A percentile compares a stretch with the other conserved stretches of the same genome.
These are phyloP conservation scores for Diplogelasinospora grovesii DNA, from an alignment of 495 filamentous ascomycete genomes.

Conservation along the genomic window DNA sequence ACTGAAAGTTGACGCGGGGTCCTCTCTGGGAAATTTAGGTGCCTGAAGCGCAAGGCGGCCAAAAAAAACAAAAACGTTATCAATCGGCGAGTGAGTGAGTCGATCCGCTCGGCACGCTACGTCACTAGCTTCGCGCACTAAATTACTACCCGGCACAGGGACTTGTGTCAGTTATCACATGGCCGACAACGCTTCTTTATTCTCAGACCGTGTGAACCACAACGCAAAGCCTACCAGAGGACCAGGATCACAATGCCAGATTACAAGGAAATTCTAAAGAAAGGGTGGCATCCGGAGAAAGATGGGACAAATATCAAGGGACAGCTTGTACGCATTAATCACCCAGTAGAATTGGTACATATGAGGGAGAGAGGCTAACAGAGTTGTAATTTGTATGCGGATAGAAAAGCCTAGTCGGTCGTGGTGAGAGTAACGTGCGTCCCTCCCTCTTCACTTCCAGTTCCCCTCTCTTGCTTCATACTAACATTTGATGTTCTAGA, in stretches of 20 bases:
- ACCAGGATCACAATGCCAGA: constrained; percentile 3
- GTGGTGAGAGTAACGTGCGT: constrained; percentile 26
- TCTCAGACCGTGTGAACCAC: neutral
- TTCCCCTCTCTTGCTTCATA: too few relatives aligned
- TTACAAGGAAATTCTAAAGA: constrained; percentile 37
- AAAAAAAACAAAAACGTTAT: neutral
- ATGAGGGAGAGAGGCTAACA: too few relatives aligned
- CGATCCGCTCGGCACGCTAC: too few relatives aligned
- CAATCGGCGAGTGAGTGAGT: too few relatives aligned
- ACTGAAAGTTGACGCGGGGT: constrained; percentile 1
- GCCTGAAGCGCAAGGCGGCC: constrained; percentile 23
- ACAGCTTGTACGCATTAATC: constrained; percentile 29
- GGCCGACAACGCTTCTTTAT: too few relatives aligned
- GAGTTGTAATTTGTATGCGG: too few relatives aligned
- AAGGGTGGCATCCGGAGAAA: constrained; percentile 39
- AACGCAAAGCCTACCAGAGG: too few relatives aligned
- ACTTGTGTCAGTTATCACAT: too few relatives aligned
- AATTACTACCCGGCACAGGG: too few relatives aligned
- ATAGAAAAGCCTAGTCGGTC: constrained; percentile 38
- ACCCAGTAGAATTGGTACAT: neutral
- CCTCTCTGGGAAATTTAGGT: neutral
- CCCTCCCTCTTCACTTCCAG: too few relatives aligned
- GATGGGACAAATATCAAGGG: constrained; percentile 30
- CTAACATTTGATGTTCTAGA: neutral
- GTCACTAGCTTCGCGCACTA: too few relatives aligned